These are phyloP conservation scores for Tillandsia fasciculata DNA, from an alignment of 176 grass and related monocot genomes.

Conservation along the genomic window DNA sequence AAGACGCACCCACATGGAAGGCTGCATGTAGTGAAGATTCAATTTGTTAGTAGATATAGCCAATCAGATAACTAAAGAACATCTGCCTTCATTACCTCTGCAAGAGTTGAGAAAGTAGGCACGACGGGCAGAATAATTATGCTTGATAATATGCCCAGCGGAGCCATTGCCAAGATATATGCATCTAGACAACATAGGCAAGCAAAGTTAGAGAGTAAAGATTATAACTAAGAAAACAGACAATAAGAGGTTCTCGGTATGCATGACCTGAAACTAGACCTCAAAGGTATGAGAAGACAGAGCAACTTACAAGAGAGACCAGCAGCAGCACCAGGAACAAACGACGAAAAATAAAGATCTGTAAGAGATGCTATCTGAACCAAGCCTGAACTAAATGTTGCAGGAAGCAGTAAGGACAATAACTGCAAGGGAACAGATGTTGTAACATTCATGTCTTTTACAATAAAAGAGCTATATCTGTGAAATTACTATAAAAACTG, in stretches of 20 bases:
- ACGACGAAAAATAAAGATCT: conserved; percentile 15
- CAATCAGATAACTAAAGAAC: background rate
- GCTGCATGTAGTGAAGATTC: conserved; percentile 1
- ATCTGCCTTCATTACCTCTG: background rate
- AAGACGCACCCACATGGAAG: background rate
- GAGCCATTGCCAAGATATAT: conserved; percentile 1
- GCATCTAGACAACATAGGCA: conserved; percentile 2
- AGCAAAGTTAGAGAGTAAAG: background rate
- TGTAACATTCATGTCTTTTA: background rate
- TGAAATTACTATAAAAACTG: background rate
- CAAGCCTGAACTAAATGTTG: conserved; percentile 5
- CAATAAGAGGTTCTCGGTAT: background rate
- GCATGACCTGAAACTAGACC: background rate
- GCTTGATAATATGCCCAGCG: conserved; percentile 4
- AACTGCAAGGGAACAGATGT: background rate
- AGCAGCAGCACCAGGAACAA: conserved; percentile 14
- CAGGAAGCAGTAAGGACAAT: conserved; percentile 5
- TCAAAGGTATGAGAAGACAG: background rate
- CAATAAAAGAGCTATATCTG: background rate
- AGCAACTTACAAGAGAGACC: conserved; percentile 9
- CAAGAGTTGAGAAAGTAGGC: conserved; percentile 7
- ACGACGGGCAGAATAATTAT: conserved; percentile 2
- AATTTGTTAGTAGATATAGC: background rate
- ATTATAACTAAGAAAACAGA: too few relatives aligned
- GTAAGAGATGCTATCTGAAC: conserved; percentile 12